These are phyloP conservation scores for Trametes villosa DNA, from an alignment of 768 basidiomycete genomes.

Conservation along the genomic window DNA sequence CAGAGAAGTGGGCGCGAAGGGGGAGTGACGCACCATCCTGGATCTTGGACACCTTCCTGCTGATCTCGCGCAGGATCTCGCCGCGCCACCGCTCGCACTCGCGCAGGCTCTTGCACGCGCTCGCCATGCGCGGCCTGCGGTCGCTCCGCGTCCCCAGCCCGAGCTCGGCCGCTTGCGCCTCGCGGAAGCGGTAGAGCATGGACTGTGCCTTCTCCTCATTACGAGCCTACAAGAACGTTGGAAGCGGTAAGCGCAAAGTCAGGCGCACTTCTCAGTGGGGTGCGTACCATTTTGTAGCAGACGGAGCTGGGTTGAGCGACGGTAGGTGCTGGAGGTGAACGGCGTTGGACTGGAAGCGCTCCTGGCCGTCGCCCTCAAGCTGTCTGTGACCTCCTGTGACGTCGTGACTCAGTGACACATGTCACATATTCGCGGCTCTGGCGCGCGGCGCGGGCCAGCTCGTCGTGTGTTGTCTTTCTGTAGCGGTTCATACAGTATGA, in stretches of 20 bases:
- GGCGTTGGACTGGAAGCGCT: no score
- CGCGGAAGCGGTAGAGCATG: slow-evolving; percentile 94
- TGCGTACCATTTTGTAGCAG: neutral
- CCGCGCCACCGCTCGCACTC: slow-evolving; percentile 97
- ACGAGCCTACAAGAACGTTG: slow-evolving; percentile 69
- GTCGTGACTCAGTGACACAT: no score
- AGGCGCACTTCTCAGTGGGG: neutral
- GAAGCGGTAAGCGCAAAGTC: neutral
- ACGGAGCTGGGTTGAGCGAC: neutral
- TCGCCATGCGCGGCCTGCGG: slow-evolving; percentile 90
- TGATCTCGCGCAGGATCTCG: slow-evolving; percentile 93
- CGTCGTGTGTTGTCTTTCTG: no score
- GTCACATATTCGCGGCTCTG: no score
- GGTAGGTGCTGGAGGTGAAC: no score
- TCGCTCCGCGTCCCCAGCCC: slow-evolving; percentile 86
- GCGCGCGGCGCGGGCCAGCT: no score
- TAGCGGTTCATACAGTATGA: no score
- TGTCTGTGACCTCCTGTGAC: no score
- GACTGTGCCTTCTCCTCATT: slow-evolving; percentile 99
- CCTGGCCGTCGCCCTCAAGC: no score
- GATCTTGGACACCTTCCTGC: slow-evolving; percentile 96
- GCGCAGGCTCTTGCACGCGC: slow-evolving; percentile 85
- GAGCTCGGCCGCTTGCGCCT: slow-evolving; percentile 94
- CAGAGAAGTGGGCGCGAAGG: neutral
- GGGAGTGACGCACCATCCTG: slow-evolving; percentile 73